Evolutionary conservation across 805 yeast species (phyloP), one percentile per base, ranked within the genome.

Genomic region (Ogataea saltuana): DNA sequence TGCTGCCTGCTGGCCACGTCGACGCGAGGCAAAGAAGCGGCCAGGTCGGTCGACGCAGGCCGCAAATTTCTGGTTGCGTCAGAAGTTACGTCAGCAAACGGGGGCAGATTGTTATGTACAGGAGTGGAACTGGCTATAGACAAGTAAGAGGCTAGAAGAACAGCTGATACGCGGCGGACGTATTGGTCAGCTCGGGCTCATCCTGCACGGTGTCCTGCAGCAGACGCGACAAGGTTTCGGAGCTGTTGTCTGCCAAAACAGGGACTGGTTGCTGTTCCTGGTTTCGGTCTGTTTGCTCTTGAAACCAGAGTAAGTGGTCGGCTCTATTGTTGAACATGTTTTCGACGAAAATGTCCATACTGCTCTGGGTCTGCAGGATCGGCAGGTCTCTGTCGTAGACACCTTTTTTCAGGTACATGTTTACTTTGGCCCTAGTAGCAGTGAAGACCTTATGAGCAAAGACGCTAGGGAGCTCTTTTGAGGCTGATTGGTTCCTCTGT

Each of bases 341-440:
- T n/a, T 30, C 25, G 18, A 39, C 15, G 10, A 39, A 31, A 9
- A 15, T 15, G n/a, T 39, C 31, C 21, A 39, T 11, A 17, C 19
- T 17, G 19, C 26, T 15, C 3, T 21, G 18, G 20, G 23, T 26
- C 12, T 29, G 35, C 13, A 38, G 17, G 21, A 38, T 22, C 15
- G 41, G 43, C 18, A 40, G 35, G 9, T 41, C 28, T n/a, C 22
- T 29, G 25, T 45, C 49, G 18, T 41, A 26, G 3, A 17, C 29
- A 4, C 45, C 49, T 15, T 33, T 22, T 12, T 31, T 19, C 18
- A 26, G 11, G 12, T 29, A 22, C 11, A 21, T 27, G 10, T 15
- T 16, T 5, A 42, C 16, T 13, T 39, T 42, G 7, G 15, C 13
- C 27, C 26, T 41, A n/a, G 49, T 27, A 3, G 32, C 39, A 12